Evolutionary conservation across 1,284 basidiomycete genomes (phyloP).

Genomic region (Violaceomyces palustris): DNA sequence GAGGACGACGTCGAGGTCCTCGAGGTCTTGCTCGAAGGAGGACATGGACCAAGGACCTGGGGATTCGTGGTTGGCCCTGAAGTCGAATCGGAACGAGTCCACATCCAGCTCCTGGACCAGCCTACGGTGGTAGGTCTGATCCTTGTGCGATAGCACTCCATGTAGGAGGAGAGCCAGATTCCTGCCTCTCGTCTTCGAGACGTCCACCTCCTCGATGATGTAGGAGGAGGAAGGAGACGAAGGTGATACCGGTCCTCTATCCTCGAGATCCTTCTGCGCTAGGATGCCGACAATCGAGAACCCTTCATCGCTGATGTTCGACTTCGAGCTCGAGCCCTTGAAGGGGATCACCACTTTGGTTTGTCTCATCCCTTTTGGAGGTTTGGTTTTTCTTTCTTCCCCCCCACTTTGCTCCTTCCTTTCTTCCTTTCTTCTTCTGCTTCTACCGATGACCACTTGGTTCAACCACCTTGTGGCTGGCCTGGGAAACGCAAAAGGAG

Average conservation of each 20-base stretch:
- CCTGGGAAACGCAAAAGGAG: too few relatives aligned
- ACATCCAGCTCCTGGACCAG: conserved; percentile 65
- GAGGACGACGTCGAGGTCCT: conserved; percentile 19
- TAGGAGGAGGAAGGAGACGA: conserved; percentile 9
- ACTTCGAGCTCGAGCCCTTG: too few relatives aligned
- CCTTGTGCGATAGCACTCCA: conserved; percentile 52
- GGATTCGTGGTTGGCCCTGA: conserved; percentile 56
- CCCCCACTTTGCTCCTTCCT: too few relatives aligned
- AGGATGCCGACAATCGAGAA: conserved; percentile 37
- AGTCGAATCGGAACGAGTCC: conserved; percentile 78
- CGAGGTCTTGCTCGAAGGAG: conserved; percentile 19
- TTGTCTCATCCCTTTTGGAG: too few relatives aligned
- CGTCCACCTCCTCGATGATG: conserved; percentile 14
- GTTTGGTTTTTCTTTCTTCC: too few relatives aligned
- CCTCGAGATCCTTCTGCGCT: conserved; percentile 8
- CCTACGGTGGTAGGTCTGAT: conserved; percentile 74
- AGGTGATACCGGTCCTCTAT: background rate
- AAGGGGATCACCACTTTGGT: too few relatives aligned
- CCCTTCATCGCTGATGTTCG: too few relatives aligned
- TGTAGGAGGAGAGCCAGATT: conserved; percentile 39
- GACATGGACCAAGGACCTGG: conserved; percentile 24
- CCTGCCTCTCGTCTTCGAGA: conserved; percentile 13
- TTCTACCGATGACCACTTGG: too few relatives aligned
- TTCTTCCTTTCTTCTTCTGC: too few relatives aligned
- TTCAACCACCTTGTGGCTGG: too few relatives aligned